A percentile compares a stretch with the other conserved stretches of the same genome.
These are phyloP conservation scores for Colletotrichum aenigma DNA, from an alignment of 2,329 filamentous ascomycete genomes.

Conservation along the genomic window DNA sequence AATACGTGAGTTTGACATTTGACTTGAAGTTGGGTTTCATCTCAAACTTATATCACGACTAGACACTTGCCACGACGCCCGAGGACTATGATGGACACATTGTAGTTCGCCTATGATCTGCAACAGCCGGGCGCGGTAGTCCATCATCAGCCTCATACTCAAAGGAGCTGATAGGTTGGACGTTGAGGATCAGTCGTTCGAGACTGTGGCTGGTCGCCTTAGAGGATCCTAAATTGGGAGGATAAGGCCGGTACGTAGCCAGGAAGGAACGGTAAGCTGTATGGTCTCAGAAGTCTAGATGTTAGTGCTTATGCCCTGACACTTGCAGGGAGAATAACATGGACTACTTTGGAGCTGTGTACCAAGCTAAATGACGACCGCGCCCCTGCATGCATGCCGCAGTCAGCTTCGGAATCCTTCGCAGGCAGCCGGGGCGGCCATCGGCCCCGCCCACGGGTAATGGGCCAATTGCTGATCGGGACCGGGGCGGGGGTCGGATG, in stretches of 20 bases:
- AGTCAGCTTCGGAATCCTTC: background rate
- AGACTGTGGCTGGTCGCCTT: background rate
- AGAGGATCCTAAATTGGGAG: background rate
- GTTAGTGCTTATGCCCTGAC: background rate
- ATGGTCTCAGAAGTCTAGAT: background rate
- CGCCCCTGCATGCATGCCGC: background rate
- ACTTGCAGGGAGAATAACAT: accelerated
- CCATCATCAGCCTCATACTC: background rate
- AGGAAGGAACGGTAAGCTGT: background rate
- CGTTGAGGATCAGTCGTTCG: background rate
- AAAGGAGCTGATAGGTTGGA: background rate
- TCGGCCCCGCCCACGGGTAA: background rate
- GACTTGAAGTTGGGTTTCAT: background rate
- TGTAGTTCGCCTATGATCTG: background rate
- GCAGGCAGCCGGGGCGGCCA: background rate
- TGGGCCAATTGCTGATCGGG: background rate
- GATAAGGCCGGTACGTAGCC: background rate
- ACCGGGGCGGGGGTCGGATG: background rate
- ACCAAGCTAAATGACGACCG: background rate
- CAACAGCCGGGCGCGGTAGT: background rate
- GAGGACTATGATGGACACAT: background rate
- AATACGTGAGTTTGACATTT: background rate
- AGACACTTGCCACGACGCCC: background rate
- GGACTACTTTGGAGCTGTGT: background rate
- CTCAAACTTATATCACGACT: background rate